A percentile compares a stretch with the other conserved stretches of the same genome.
These are phyloP conservation scores for Acrasis kona DNA, from an alignment of 78 protist genomes.

Conservation along the genomic window DNA sequence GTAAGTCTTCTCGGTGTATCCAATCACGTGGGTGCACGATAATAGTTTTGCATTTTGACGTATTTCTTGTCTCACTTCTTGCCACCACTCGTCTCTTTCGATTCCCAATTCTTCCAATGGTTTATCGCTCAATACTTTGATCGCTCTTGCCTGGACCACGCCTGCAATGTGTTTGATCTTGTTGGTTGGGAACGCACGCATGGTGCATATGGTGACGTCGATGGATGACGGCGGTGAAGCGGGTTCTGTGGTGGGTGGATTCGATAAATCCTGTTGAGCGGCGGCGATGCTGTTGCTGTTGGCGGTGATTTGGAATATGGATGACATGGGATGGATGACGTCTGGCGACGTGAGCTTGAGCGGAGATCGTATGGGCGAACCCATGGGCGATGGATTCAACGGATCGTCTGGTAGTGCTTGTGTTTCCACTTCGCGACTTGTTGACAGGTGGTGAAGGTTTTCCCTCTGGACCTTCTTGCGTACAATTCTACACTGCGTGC, in stretches of 20 bases:
- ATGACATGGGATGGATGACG: too few species aligned
- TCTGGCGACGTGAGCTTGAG: too few species aligned
- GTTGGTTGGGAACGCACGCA: not conserved
- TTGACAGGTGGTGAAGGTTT: too few species aligned
- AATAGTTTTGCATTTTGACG: conserved; percentile 36
- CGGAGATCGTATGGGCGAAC: too few species aligned
- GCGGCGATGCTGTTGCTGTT: not conserved
- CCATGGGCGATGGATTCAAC: not conserved
- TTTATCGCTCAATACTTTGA: not conserved
- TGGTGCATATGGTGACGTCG: conserved; percentile 1
- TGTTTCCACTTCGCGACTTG: too few species aligned
- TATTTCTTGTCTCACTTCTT: conserved; percentile 76
- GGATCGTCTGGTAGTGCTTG: too few species aligned
- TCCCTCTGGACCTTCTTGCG: too few species aligned
- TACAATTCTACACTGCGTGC: conserved; percentile 63
- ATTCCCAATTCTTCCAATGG: not conserved
- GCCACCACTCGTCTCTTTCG: conserved; percentile 74
- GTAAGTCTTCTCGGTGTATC: conserved; percentile 58
- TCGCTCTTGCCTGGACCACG: conserved; percentile 22
- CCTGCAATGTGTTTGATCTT: conserved; percentile 10
- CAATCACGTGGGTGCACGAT: conserved; percentile 64
- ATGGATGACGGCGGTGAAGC: not conserved
- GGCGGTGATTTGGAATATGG: too few species aligned
- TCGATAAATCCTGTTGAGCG: not conserved
- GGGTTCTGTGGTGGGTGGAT: too few species aligned